Evolutionary conservation across 192 early-diverging fungal genomes (phyloP).

Genomic region (Coemansia sp.): DNA sequence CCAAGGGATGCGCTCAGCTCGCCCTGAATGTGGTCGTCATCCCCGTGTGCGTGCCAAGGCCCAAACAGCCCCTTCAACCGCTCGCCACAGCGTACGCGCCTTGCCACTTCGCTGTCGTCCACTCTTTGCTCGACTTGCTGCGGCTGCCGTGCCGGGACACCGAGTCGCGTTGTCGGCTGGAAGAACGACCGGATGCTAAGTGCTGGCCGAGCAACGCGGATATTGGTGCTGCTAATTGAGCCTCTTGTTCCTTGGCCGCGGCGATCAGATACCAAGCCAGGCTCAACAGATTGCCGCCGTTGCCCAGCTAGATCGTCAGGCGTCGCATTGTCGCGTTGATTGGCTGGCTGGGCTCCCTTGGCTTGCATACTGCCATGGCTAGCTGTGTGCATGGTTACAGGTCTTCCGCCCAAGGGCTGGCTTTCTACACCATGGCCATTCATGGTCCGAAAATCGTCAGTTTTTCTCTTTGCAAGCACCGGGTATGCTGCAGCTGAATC

Average conservation of each 20-base stretch:
- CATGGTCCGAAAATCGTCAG: neutral
- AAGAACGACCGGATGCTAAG: slow-evolving; percentile 45
- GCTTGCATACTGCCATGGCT: neutral
- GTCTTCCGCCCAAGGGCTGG: neutral
- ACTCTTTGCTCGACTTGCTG: neutral
- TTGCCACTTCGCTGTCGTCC: slow-evolving; percentile 21
- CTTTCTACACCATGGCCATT: neutral
- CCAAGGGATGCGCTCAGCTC: neutral
- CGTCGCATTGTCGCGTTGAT: neutral
- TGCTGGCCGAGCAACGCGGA: slow-evolving; percentile 9
- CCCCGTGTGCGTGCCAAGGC: slow-evolving; percentile 17
- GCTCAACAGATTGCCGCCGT: neutral
- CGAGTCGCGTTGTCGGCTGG: slow-evolving; percentile 10
- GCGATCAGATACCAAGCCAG: neutral
- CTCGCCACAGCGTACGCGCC: slow-evolving; percentile 40
- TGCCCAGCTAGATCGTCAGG: neutral
- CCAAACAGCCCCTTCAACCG: slow-evolving; percentile 45
- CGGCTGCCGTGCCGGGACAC: neutral
- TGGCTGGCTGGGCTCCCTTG: neutral
- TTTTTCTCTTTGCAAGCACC: neutral
- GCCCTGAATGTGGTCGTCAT: neutral
- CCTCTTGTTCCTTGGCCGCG: slow-evolving; percentile 8
- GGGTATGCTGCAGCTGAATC: neutral
- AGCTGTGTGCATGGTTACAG: neutral
- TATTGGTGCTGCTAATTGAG: slow-evolving; percentile 11